Base-by-base conservation (phyloP, 352 stramenopile genomes). In the Phytopythium cucurbitacearum region DNA sequence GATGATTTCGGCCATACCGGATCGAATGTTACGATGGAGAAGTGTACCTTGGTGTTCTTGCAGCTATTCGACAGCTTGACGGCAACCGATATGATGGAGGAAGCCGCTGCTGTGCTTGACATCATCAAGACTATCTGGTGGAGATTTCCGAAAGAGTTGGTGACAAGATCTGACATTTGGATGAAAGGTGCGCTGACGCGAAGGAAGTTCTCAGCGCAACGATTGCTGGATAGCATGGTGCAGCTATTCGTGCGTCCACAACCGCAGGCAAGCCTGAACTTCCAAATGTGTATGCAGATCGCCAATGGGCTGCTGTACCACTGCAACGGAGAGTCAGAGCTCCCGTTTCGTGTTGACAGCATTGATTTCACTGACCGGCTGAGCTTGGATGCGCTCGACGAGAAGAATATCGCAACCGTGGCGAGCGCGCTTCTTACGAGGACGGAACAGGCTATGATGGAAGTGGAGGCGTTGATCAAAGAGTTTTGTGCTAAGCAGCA, bases 221-320 rank as follows among this genome's bases (percentile, higher is more conserved):
- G 59, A 12, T 16, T 80, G 3, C 37, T 77, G 7, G 65, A 74
- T 35, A 65, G 65, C 12, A 61, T 73, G 36, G 51, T 73, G 3
- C 43, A 60, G 3, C 40, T 80, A 1, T 66, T 80, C 5, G 42
- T 77, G 54, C 71, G 56, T 7, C 71, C 71, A 0, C 58, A 74
- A 37, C 49, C 45, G 7, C 40, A 53, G 15, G 48, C 39, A 3
- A 13, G 41, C 0, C 62, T 80, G 12, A 50, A 69, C 1, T 44
- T 48, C 4, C 54, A 44, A 40, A 51, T 75, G 28, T 51, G 62
- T 2, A 41, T 73, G 11, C 67, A 71, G 36, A 48, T 80, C 16
- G 56, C 67, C 12, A 63, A 73, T 21, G 67, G 59, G 4, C 37
- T 80, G 38, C 62, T 69, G 2, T 48, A 73, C 34, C 62, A 67